Evolutionary conservation across 2,329 filamentous ascomycete genomes (phyloP).

Genomic region (Fonsecaea erecta): DNA sequence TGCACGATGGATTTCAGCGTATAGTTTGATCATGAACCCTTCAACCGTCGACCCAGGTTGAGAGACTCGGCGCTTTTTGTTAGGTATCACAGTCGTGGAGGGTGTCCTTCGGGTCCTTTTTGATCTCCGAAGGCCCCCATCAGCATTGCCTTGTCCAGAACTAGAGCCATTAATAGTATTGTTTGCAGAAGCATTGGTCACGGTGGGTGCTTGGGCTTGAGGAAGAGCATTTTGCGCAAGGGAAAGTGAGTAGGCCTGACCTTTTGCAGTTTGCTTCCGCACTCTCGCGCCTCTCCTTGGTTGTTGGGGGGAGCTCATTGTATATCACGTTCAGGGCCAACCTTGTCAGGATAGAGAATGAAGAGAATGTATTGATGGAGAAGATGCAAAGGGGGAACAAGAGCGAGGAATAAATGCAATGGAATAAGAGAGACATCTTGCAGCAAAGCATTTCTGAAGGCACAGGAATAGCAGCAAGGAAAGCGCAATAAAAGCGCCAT

Average conservation of each 20-base stretch:
- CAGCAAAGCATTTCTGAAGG: constrained; percentile 1
- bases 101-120: not conserved
- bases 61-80: not conserved
- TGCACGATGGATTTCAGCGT: constrained; percentile 19
- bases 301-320: constrained; percentile 1
- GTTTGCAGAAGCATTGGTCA: not conserved
- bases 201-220: not conserved
- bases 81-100: not conserved
- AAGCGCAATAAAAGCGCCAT: not conserved
- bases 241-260: not conserved
- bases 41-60: not conserved
- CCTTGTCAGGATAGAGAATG: not conserved
- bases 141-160: not conserved
- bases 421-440: constrained; percentile 9
- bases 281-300: constrained; percentile 1
- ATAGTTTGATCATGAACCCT: constrained; percentile 15
- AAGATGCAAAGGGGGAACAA: not conserved
- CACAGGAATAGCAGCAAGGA: constrained; percentile 6
- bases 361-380: not conserved
- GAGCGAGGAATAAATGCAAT: not conserved
- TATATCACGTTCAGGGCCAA: not conserved
- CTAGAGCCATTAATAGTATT: not conserved
- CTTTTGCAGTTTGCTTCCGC: constrained; percentile 6
- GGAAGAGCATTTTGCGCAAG: not conserved
- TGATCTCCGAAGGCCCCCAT: not conserved